Base-by-base conservation (phyloP, 306 rosid genomes). In the Fagus sylvatica region DNA sequence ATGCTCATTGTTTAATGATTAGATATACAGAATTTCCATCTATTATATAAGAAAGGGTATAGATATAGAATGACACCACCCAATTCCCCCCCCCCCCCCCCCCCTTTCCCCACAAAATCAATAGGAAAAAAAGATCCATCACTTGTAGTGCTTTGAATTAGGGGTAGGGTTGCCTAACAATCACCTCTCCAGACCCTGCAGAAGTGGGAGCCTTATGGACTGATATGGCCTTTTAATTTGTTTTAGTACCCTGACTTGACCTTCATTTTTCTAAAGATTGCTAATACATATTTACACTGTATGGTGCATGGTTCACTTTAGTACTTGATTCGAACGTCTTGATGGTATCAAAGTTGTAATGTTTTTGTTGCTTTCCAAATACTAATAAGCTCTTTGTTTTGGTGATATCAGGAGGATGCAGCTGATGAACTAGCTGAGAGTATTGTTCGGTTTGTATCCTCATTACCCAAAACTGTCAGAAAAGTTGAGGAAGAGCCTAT, bases 391-490 rank as follows among this genome's bases (percentile, higher is more conserved):
- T 81, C n/a, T 66, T 42, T 12, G 71, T 69, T 77, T 49, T n/a
- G 37, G n/a, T 79, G 49, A 79, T 65, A 43, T 67, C 72, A 95
- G 98, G 96, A 92, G 84, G 97, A 89, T 59, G 88, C 84, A 40
- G 84, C 92, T 1, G 89, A 61, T 48, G 91, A 88, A 72, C 36
- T 95, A 76, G 90, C 89, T 77, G 93, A 89, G 53, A 85, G 85
- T 54, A 86, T 95, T 80, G 86, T 87, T 69, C 85, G 75, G 65
- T 95, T 95, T 60, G 92, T 95, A 34, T 80, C 85, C 41, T 91
- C 97, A 0, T 81, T 95, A 78, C 98, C 98, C 7, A 83, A 88
- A 71, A 60, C 98, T 43, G 83, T 80, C 71, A 88, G 90, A 72
- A 87, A 88, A 82, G 86, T 82, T 28, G 90, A 80, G 55, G 84